These are phyloP conservation scores for Penicillium capsulatum DNA, from an alignment of 2,329 filamentous ascomycete genomes.

Conservation along the genomic window DNA sequence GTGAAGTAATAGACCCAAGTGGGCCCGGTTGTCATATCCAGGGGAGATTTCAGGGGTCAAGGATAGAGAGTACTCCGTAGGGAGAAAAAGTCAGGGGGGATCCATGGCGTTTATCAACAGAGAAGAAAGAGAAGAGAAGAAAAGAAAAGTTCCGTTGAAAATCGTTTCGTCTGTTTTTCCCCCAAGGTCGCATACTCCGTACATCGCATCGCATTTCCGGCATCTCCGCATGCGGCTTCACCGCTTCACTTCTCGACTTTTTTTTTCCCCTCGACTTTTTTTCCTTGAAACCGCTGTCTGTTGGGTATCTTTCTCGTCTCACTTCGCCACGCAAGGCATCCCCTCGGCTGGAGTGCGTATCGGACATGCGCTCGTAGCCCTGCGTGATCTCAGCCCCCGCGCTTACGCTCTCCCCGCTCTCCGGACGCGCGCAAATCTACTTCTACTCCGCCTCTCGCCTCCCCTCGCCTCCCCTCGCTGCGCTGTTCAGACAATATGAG, in stretches of 20 bases:
- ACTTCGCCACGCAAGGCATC: not conserved
- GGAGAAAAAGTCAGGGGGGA: no score
- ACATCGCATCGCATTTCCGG: constrained; percentile 10
- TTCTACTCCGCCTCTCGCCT: not conserved
- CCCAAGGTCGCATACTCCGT: no score
- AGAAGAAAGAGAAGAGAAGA: no score
- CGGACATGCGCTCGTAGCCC: constrained; percentile 11
- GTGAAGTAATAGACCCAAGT: no score
- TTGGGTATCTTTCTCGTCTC: constrained; percentile 2
- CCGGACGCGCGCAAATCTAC: not conserved
- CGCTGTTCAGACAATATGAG: constrained; percentile 20
- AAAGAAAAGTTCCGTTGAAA: not conserved
- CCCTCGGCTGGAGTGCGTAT: constrained; percentile 4
- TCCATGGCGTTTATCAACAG: no score
- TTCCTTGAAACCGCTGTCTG: no score
- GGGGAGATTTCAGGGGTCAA: no score
- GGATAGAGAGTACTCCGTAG: no score
- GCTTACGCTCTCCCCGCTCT: constrained; percentile 11
- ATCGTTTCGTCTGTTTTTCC: no score
- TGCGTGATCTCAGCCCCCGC: constrained; percentile 11
- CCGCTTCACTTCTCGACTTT: constrained; percentile 10
- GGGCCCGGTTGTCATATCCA: no score
- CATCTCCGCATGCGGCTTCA: constrained; percentile 11
- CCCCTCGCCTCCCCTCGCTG: not conserved
- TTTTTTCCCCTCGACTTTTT: not conserved